Base-by-base conservation (phyloP, 176 grass and related monocot species). In the Juncus effusus region DNA sequence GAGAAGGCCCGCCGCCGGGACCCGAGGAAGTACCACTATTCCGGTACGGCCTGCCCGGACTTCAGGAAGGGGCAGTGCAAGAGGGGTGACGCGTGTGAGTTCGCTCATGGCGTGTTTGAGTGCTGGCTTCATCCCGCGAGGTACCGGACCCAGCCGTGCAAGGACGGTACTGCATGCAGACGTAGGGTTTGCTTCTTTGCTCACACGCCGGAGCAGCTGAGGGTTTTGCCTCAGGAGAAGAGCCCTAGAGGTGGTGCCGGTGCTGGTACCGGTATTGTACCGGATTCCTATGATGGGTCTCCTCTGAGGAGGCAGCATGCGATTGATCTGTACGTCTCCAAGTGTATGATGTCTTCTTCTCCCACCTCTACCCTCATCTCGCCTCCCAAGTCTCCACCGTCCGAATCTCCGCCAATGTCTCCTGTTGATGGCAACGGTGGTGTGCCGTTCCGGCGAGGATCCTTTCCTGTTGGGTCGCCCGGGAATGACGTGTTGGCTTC, bases 141-240 rank as follows among this genome's bases (percentile, higher is more conserved):
- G 44, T 99, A 99, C 67, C 88, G 94, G 45, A 99, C 94, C 0
- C 94, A 99, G 78, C 94, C 94, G 1, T 99, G 94, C 85, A 99
- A 99, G 72, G 94, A 99, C 47, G 94, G 94, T 19, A 93, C 80
- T 0, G 75, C 76, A 0, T 99, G 94, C 73, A 81, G 94, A 13
- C 85, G 94, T 40, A 77, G 94, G 5, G 94, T 99, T 28, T 99
- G 94, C 72, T 99, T 99, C 85, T 99, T 99, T 76, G 94, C 94
- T 0, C 94, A 99, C 69, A 99, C 88, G 0, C 80, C 88, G 0
- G 94, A 89, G 40, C 94, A 99, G 72, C 78, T 99, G 2, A 85
- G 94, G 42, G 67, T 86, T 12, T 81, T 99, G 16, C 82, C 94
- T 2, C 16, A 79, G 38, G 87, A 86, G 74, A 87, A 88, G 74